A percentile compares a stretch with the other conserved stretches of the same genome.
phyloP scores from a whole-genome alignment of 495 filamentous ascomycete genomes.

The Glonium stellatum region DNA sequence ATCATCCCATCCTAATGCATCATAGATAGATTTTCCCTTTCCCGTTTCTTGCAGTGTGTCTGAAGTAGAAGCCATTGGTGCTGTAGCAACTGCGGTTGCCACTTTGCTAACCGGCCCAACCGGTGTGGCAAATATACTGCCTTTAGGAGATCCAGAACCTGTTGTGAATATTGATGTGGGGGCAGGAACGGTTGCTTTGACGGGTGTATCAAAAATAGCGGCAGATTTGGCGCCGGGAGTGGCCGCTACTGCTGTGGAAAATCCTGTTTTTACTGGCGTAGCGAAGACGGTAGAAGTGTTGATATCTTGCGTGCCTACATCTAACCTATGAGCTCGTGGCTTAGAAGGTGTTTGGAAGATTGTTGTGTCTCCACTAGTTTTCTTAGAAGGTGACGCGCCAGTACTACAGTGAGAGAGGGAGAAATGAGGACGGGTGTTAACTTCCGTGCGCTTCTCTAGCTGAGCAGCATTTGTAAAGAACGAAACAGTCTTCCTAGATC shows the following conservation, averaged over 20 bases:
- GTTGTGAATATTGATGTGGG: neutral
- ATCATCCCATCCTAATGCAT: slow-evolving; percentile 71
- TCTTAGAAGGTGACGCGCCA: neutral
- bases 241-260: neutral
- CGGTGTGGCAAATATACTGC: slow-evolving; percentile 15
- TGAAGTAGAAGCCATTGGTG: slow-evolving; percentile 6
- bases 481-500: slow-evolving; percentile 3
- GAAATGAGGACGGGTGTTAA: neutral
- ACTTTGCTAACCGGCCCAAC: slow-evolving; percentile 3
- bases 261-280: slow-evolving; percentile 13
- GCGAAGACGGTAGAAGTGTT: slow-evolving; percentile 8
- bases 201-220: slow-evolving; percentile 14
- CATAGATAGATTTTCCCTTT: slow-evolving; percentile 54
- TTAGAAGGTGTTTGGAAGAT: neutral
- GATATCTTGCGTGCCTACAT: neutral
- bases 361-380: neutral
- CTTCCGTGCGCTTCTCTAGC: neutral
- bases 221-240: neutral
- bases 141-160: neutral
- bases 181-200: neutral
- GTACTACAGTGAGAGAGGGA: neutral
- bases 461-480: neutral
- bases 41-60: slow-evolving; percentile 14
- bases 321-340: neutral
- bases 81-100: slow-evolving; percentile 8